Evolutionary conservation across 768 basidiomycete species (phyloP), one percentile per base, ranked within the genome.

Genomic region (Pleurotus cornucopiae): DNA sequence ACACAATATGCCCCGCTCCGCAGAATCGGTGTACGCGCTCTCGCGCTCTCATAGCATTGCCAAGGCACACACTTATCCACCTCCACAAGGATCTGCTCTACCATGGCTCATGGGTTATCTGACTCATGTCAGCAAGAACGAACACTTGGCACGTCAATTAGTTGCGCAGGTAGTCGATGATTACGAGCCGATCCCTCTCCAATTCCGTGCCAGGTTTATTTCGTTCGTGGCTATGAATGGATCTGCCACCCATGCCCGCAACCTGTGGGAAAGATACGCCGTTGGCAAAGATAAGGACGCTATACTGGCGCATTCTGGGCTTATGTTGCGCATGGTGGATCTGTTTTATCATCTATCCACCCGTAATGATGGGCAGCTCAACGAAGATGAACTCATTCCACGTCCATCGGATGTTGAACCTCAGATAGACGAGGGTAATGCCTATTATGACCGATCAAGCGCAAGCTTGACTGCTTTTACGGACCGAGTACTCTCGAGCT

Each of bases 221-320:
- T 61, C 73, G 0, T 58, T 74, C 14, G 59, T 69, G 5, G 85
- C 84, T 1, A 61, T 66, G 21, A 64, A 69, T 20, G 83, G 85
- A 6, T 77, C 82, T 46, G 75, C 76, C 3, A 65, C 59, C 4
- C 64, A 76, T 13, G 80, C 85, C 18, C 74, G 84, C 16, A 61
- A 64, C 6, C 73, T 89, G 14, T 89, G 85, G 83, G 78, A 81
- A 60, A 73, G 75, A 58, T 84, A 80, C 63, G 68, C 79, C 1
- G 62, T 59, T 40, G 80, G 79, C 18, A 65, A 58, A 49, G 76
- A 79, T 47, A 71, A 62, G 16, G 61, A 64, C 13, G 52, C 71
- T 2, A 74, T 88, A 25, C 66, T 73, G 7, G 78, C 76, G 14
- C 73, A 78, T 59, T 70, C 79, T 18, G 66, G 66, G 1, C 63